Evolutionary conservation across 345 rosid species (phyloP).

Genomic region (Murraya koenigii): DNA sequence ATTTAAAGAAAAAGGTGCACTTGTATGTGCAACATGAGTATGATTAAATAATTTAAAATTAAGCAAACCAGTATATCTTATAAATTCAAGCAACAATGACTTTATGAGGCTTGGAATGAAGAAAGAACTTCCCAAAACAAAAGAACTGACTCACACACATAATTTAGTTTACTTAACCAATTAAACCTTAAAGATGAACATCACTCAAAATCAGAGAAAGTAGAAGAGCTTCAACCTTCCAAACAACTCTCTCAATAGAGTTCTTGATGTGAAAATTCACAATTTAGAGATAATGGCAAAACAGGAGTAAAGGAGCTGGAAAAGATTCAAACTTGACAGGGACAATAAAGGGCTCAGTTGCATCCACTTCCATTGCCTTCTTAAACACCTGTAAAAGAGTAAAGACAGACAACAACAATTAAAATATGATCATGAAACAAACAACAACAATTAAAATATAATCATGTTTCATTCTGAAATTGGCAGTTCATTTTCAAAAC

Average conservation of each 20-base stretch:
- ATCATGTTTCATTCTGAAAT: neutral
- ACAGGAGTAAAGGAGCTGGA: too few relatives aligned
- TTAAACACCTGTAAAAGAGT: slow-evolving; percentile 53
- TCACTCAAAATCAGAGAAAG: neutral
- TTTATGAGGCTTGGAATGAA: neutral
- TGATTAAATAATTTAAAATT: neutral
- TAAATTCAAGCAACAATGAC: neutral
- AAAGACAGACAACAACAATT: neutral
- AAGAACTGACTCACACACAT: neutral
- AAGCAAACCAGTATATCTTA: neutral
- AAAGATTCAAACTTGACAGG: too few relatives aligned
- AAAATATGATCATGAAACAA: neutral
- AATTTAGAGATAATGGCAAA: too few relatives aligned
- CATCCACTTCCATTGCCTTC: slow-evolving; percentile 99
- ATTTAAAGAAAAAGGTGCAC: too few relatives aligned
- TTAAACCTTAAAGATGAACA: neutral
- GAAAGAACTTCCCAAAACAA: neutral
- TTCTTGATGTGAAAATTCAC: neutral
- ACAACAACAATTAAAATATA: neutral
- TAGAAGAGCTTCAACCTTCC: neutral
- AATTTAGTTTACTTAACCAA: neutral
- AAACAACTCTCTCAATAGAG: neutral
- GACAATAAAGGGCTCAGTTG: slow-evolving; percentile 84
- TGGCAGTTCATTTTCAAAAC: neutral
- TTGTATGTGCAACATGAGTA: neutral